These are phyloP conservation scores for Lathyrus tuberosus DNA, from an alignment of 306 rosid species.

Conservation along the genomic window DNA sequence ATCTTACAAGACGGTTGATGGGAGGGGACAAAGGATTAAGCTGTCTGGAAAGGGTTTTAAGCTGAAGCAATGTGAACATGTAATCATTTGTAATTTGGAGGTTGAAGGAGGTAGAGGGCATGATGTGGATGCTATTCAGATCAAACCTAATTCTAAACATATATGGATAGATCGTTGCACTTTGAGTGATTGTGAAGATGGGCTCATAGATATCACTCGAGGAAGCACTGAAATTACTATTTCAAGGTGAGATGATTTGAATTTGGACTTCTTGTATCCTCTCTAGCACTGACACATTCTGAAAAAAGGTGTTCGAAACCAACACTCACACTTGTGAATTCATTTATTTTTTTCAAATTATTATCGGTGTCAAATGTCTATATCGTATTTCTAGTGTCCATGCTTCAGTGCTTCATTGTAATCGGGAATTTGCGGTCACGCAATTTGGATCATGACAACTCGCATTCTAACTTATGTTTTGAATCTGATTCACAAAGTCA, in stretches of 20 bases:
- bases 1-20: slow-evolving; percentile 83
- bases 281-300: too few species aligned
- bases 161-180: slow-evolving; percentile 95
- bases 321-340: too few species aligned
- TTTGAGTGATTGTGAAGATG: slow-evolving; percentile 84
- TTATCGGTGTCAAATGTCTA: too few species aligned
- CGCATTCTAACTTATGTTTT: neutral
- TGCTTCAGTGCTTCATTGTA: neutral
- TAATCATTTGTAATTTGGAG: slow-evolving; percentile 89
- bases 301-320: too few species aligned
- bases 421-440: neutral
- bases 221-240: slow-evolving; percentile 85
- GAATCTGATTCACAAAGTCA: neutral
- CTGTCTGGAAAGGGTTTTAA: slow-evolving; percentile 81
- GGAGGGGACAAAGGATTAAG: slow-evolving; percentile 82
- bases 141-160: slow-evolving; percentile 91
- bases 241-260: slow-evolving; percentile 60
- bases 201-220: slow-evolving; percentile 85
- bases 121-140: slow-evolving; percentile 94
- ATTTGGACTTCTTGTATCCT: neutral
- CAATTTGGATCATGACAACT: neutral
- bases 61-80: slow-evolving; percentile 91
- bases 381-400: too few species aligned
- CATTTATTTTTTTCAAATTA: too few species aligned
- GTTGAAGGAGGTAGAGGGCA: slow-evolving; percentile 94